Conservation (phyloP, 331 rosid species). For the Cydonia oblonga region DNA sequence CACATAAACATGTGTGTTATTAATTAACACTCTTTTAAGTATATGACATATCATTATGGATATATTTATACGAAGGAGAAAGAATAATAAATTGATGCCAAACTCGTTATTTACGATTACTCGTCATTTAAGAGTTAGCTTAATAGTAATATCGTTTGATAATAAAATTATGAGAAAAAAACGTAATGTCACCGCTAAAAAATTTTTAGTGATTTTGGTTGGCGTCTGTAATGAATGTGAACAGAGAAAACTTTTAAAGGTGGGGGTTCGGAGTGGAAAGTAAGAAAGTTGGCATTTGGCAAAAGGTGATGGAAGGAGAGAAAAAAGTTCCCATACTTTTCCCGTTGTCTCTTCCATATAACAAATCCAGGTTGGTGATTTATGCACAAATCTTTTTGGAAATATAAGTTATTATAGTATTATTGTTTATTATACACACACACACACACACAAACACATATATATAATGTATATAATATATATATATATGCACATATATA, state of each 20-base stretch:
- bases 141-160: neutral
- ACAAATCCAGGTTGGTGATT: slow-evolving; percentile 29
- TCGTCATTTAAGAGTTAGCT: no score
- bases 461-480: no score
- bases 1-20: neutral
- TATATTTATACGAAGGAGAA: neutral
- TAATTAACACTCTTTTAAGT: neutral
- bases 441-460: no score
- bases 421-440: no score
- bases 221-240: slow-evolving; percentile 32
- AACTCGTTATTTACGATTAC: no score
- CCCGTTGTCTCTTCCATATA: slow-evolving; percentile 38
- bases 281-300: slow-evolving; percentile 19
- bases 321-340: slow-evolving; percentile 53
- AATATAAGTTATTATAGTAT: neutral
- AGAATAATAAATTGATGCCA: no score
- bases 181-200: neutral
- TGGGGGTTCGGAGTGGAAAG: slow-evolving; percentile 45
- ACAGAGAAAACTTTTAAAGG: slow-evolving; percentile 28
- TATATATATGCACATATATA: no score
- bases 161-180: no score
- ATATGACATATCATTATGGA: neutral
- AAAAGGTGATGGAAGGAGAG: slow-evolving; percentile 24
- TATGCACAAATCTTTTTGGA: slow-evolving; percentile 1
- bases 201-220: neutral